A percentile compares a stretch with the other conserved stretches of the same genome.
These are phyloP conservation scores for Neopestalotiopsis rosae DNA, from an alignment of 2,329 filamentous ascomycete species.

Conservation along the genomic window DNA sequence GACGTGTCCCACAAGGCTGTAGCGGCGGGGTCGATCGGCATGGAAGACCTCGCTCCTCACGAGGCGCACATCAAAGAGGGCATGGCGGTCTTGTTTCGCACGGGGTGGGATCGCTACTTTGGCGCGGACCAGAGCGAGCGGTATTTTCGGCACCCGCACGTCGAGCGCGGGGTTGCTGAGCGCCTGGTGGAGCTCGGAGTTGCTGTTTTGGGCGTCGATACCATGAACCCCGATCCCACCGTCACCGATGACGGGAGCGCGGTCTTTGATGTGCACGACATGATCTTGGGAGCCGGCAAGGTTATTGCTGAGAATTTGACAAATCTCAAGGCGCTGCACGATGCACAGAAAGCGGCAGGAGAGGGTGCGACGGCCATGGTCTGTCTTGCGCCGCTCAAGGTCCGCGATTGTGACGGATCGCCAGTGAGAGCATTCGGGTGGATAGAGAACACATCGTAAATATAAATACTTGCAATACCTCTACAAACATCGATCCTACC, in stretches of 20 bases:
- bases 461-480: no score
- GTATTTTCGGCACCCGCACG: slow-evolving; percentile 11
- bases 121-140: not conserved
- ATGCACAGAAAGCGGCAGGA: not conserved
- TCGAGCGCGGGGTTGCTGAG: not conserved
- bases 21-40: not conserved
- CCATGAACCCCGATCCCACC: slow-evolving; percentile 8
- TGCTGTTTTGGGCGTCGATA: slow-evolving; percentile 3
- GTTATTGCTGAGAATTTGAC: slow-evolving; percentile 11
- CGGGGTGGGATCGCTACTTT: slow-evolving; percentile 8
- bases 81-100: slow-evolving; percentile 11
- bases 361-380: not conserved
- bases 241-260: not conserved
- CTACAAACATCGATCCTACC: no score
- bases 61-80: slow-evolving; percentile 1
- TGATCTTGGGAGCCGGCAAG: not conserved
- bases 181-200: slow-evolving; percentile 11
- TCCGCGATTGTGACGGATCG: slow-evolving; percentile 1
- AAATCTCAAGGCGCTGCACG: not conserved
- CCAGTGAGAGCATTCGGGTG: slow-evolving; percentile 1
- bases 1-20: slow-evolving; percentile 9
- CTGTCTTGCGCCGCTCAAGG: slow-evolving; percentile 6
- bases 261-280: not conserved
- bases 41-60: not conserved
- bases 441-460: not conserved